A percentile compares a stretch with the other conserved stretches of the same genome.
These are phyloP conservation scores for Mucor piriformis DNA, from an alignment of 371 early-diverging fungal genomes.

Conservation along the genomic window DNA sequence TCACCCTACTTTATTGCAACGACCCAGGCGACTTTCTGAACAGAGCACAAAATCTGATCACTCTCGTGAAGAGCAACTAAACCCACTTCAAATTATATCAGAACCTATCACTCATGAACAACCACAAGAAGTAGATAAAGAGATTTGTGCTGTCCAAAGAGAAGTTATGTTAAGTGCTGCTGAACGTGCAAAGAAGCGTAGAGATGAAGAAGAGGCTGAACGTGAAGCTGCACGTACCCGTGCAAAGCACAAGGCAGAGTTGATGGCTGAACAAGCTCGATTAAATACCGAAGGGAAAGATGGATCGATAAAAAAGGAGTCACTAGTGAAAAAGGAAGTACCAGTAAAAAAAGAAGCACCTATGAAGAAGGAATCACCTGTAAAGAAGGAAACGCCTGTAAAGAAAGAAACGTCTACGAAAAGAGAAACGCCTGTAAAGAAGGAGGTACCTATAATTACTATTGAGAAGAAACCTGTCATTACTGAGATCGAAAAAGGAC, in stretches of 20 bases:
- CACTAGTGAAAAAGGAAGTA: neutral
- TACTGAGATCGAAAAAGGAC: neutral
- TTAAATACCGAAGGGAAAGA: neutral
- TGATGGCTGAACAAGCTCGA: constrained; percentile 7
- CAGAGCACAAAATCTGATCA: constrained; percentile 35
- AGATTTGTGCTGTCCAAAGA: constrained; percentile 39
- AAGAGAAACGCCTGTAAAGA: neutral
- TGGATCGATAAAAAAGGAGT: neutral
- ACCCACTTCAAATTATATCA: constrained; percentile 13
- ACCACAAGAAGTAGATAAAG: constrained; percentile 20
- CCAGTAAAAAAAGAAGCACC: neutral
- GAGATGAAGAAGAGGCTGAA: constrained; percentile 53
- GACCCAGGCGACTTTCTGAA: constrained; percentile 38
- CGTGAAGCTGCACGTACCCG: constrained; percentile 46
- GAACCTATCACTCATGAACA: constrained; percentile 1
- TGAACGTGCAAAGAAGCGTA: constrained; percentile 52
- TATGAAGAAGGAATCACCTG: constrained; percentile 17
- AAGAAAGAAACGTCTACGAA: neutral
- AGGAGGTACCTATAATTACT: neutral
- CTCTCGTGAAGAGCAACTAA: constrained; percentile 16
- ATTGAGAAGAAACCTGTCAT: neutral
- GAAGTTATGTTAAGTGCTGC: constrained; percentile 50
- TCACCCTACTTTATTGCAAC: constrained; percentile 26
- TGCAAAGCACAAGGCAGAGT: constrained; percentile 47
- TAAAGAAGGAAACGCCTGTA: too few relatives aligned